phyloP scores from a whole-genome alignment of 805 yeast species.

The Saccharomycopsis javanensis region DNA sequence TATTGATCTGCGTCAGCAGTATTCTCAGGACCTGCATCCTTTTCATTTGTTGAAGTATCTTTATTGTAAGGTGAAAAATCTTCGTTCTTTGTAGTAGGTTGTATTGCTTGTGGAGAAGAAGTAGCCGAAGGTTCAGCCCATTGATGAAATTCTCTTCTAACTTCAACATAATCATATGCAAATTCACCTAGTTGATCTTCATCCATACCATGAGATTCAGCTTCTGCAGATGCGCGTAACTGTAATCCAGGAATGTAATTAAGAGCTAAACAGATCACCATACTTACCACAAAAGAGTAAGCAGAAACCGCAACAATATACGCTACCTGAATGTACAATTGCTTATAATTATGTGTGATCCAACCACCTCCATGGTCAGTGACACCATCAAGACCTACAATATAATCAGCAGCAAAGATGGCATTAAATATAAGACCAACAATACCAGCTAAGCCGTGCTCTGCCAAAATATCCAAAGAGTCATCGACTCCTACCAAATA shows the following conservation, averaged over 20 bases:
- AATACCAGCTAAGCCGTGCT: slow-evolving; percentile 95
- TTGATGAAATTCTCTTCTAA: slow-evolving; percentile 74
- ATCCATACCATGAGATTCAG: slow-evolving; percentile 84
- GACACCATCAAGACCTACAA: slow-evolving; percentile 82
- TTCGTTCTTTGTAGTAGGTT: not conserved
- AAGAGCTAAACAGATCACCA: slow-evolving; percentile 52
- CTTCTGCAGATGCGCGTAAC: slow-evolving; percentile 73
- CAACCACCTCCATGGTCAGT: slow-evolving; percentile 88
- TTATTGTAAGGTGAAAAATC: not conserved
- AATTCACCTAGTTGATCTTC: slow-evolving; percentile 97
- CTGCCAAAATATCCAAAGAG: slow-evolving; percentile 92
- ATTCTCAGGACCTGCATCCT: not conserved
- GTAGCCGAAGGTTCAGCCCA: slow-evolving; percentile 28
- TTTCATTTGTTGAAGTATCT: not conserved
- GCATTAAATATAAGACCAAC: slow-evolving; percentile 86
- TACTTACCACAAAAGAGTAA: slow-evolving; percentile 68
- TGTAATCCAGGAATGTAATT: slow-evolving; percentile 51
- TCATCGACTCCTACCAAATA: slow-evolving; percentile 78
- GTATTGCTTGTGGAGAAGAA: not conserved
- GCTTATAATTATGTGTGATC: slow-evolving; percentile 84
- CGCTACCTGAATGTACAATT: slow-evolving; percentile 82
- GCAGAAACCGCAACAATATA: slow-evolving; percentile 67
- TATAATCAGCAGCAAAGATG: slow-evolving; percentile 76
- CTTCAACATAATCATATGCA: slow-evolving; percentile 97
- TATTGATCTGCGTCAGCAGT: not conserved